Evolutionary conservation across 2,329 filamentous ascomycete genomes (phyloP).

Genomic region (Alternaria brassicicola): DNA sequence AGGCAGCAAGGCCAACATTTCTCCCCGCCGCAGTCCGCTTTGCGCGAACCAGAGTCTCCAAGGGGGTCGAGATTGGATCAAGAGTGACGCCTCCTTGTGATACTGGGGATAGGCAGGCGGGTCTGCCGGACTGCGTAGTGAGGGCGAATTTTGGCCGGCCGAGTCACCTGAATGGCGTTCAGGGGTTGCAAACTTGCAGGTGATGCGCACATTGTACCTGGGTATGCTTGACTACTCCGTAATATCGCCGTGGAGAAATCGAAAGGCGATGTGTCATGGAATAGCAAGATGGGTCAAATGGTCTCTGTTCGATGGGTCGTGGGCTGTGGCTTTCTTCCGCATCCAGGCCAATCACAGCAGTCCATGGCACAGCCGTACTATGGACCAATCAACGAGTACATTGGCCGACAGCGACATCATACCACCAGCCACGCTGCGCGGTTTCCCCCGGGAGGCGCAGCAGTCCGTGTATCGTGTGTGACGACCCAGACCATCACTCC

Average conservation of each 20-base stretch:
- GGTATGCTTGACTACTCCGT: background rate
- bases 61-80: background rate
- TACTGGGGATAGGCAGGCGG: constrained; percentile 11
- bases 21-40: background rate
- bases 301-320: background rate
- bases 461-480: constrained; percentile 21
- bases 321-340: background rate
- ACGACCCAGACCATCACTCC: constrained; percentile 35
- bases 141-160: background rate
- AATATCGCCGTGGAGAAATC: background rate
- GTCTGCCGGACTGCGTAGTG: background rate
- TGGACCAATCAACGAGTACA: constrained; percentile 16
- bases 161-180: constrained; percentile 21
- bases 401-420: constrained; percentile 9
- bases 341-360: constrained; percentile 12
- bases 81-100: constrained; percentile 30
- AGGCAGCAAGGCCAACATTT: background rate
- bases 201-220: constrained; percentile 8
- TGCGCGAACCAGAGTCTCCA: background rate
- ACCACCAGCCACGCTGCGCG: constrained; percentile 12
- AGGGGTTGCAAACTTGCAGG: constrained; percentile 3
- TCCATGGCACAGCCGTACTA: constrained; percentile 11
- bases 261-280: background rate
- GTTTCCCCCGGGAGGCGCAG: constrained; percentile 31
- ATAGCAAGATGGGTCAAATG: background rate